A percentile compares a stretch with the other conserved stretches of the same genome.
phyloP scores from a whole-genome alignment of 805 yeast species.

The Candida schatavii region DNA sequence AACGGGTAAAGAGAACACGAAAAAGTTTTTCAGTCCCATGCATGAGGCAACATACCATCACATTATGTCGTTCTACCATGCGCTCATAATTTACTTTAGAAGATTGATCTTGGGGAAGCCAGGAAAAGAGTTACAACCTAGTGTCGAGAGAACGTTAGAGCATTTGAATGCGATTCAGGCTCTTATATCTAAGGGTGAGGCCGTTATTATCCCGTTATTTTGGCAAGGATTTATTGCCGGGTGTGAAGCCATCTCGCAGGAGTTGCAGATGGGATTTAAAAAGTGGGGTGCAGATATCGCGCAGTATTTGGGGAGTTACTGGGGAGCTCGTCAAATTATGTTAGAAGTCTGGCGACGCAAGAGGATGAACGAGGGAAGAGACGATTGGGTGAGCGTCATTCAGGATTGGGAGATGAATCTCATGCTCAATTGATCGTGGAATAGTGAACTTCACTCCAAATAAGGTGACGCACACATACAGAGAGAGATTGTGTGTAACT shows the following conservation, averaged over 20 bases:
- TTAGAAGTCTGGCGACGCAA: constrained; percentile 82
- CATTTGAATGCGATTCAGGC: constrained; percentile 63
- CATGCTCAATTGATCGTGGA: constrained; percentile 50
- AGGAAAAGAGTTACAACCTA: constrained; percentile 57
- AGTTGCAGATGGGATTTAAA: constrained; percentile 63
- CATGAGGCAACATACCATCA: constrained; percentile 79
- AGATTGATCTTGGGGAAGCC: constrained; percentile 57
- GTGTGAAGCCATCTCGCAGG: constrained; percentile 62
- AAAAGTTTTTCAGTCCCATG: constrained; percentile 46
- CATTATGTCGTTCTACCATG: constrained; percentile 73
- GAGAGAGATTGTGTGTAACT: too few species aligned
- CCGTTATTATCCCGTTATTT: constrained; percentile 69
- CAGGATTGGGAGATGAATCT: constrained; percentile 84
- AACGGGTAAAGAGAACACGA: too few species aligned
- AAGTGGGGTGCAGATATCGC: constrained; percentile 70
- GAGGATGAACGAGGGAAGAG: constrained; percentile 52
- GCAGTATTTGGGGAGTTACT: constrained; percentile 63
- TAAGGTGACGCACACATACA: too few species aligned
- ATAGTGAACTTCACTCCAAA: too few species aligned
- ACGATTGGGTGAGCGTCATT: constrained; percentile 76
- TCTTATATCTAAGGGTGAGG: constrained; percentile 52
- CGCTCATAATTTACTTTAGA: constrained; percentile 66
- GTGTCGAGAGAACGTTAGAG: constrained; percentile 57
- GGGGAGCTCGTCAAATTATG: constrained; percentile 85
- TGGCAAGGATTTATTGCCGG: constrained; percentile 93